These are phyloP conservation scores for Linum usitatissimum DNA, from an alignment of 345 rosid genomes.

Conservation along the genomic window DNA sequence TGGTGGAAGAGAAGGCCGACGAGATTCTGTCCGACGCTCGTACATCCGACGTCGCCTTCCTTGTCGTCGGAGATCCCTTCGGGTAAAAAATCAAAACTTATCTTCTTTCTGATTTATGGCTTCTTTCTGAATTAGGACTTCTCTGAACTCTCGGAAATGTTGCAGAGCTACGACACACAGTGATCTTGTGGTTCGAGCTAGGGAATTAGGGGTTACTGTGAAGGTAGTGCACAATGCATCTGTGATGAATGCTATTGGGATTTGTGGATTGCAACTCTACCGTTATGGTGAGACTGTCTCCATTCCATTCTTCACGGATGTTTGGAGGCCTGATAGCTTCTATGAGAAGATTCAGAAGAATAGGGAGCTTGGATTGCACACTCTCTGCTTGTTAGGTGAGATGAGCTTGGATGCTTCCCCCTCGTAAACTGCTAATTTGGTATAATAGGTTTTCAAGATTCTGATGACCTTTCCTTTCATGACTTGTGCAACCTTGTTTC, in stretches of 20 bases:
- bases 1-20: slow-evolving; percentile 86
- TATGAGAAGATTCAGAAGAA: slow-evolving; percentile 69
- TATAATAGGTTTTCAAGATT: neutral
- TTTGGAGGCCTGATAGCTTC: slow-evolving; percentile 92
- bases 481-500: neutral
- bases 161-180: slow-evolving; percentile 87
- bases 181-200: slow-evolving; percentile 91
- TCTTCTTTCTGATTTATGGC: neutral
- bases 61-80: slow-evolving; percentile 93
- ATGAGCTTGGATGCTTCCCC: neutral
- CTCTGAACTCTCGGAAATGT: slow-evolving; percentile 8
- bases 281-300: slow-evolving; percentile 92
- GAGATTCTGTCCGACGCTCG: slow-evolving; percentile 41
- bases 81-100: slow-evolving; percentile 31
- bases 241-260: slow-evolving; percentile 83
- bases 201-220: slow-evolving; percentile 51
- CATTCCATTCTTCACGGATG: slow-evolving; percentile 70
- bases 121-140: neutral
- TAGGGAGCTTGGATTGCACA: slow-evolving; percentile 60
- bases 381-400: slow-evolving; percentile 80
- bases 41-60: slow-evolving; percentile 53
- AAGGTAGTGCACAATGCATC: slow-evolving; percentile 88
- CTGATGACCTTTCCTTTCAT: neutral
- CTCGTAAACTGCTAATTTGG: neutral
- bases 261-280: slow-evolving; percentile 85